Conservation (phyloP, 2,329 filamentous ascomycete species). For the Aspergillus sclerotialis region DNA sequence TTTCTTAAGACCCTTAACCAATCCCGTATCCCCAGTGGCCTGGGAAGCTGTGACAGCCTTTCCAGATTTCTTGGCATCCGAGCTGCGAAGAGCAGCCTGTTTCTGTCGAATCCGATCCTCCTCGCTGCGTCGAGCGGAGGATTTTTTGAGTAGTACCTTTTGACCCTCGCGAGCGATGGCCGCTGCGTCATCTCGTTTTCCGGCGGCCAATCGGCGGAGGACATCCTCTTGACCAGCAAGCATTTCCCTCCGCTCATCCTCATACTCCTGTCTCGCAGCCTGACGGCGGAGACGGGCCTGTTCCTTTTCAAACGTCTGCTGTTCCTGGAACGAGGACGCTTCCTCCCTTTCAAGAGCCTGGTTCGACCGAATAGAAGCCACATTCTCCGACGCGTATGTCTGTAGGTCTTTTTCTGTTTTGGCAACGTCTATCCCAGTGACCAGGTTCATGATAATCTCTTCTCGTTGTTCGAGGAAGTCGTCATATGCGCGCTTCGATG, state of each 20-base stretch:
- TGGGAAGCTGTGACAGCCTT: conserved; percentile 11
- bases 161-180: conserved; percentile 46
- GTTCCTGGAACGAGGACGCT: conserved; percentile 38
- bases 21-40: conserved; percentile 26
- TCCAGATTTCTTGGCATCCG: conserved; percentile 23
- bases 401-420: conserved; percentile 54
- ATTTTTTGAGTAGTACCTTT: conserved; percentile 64
- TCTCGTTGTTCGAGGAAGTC: conserved; percentile 93
- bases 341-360: conserved; percentile 42
- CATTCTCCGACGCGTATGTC: conserved; percentile 68
- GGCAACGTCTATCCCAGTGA: conserved; percentile 63
- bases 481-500: conserved; percentile 75
- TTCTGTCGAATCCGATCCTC: conserved; percentile 42
- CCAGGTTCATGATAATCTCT: conserved; percentile 80
- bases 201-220: conserved; percentile 61
- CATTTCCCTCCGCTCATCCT: conserved; percentile 60
- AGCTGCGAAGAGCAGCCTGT: conserved; percentile 32
- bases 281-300: conserved; percentile 56
- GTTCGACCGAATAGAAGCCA: conserved; percentile 49
- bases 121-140: conserved; percentile 53
- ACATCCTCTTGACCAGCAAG: conserved; percentile 61
- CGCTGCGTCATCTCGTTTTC: conserved; percentile 54
- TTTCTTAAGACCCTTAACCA: conserved; percentile 75
- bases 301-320: conserved; percentile 56
- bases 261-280: conserved; percentile 60